Percentiles rank a stretch among this genome's conserved stretches.
phyloP scores from a whole-genome alignment of 2,329 filamentous ascomycete genomes.

The Bipolaris bicolor region DNA sequence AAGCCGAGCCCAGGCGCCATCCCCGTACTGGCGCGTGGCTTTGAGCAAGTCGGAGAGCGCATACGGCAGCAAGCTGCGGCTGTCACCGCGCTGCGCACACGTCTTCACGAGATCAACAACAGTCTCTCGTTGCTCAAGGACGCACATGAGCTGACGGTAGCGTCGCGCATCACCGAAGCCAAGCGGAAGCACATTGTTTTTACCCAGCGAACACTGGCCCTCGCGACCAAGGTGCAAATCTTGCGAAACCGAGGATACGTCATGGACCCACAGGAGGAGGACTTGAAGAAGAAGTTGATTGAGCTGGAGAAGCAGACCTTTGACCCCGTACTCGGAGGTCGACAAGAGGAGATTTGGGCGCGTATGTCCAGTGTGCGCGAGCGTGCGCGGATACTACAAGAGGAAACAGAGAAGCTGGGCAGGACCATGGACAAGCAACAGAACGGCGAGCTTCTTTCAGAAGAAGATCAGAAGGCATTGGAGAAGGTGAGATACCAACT shows the following conservation, averaged over 20 bases:
- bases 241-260: slow-evolving; percentile 82
- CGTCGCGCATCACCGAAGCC: slow-evolving; percentile 74
- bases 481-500: slow-evolving; percentile 67
- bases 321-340: slow-evolving; percentile 75
- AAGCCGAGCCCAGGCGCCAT: slow-evolving; percentile 79
- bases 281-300: slow-evolving; percentile 73
- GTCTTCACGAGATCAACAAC: slow-evolving; percentile 80
- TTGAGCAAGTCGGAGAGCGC: slow-evolving; percentile 72
- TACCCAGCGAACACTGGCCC: slow-evolving; percentile 72
- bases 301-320: slow-evolving; percentile 71
- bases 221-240: slow-evolving; percentile 81
- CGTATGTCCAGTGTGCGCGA: slow-evolving; percentile 76
- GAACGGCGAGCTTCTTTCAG: slow-evolving; percentile 61
- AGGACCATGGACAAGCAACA: slow-evolving; percentile 55
- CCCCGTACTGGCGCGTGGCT: slow-evolving; percentile 77
- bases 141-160: slow-evolving; percentile 77
- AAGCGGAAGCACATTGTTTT: slow-evolving; percentile 74
- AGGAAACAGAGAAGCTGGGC: slow-evolving; percentile 73
- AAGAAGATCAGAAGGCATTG: slow-evolving; percentile 72
- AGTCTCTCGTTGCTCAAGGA: slow-evolving; percentile 74
- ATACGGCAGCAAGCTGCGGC: slow-evolving; percentile 74
- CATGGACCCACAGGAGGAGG: slow-evolving; percentile 78
- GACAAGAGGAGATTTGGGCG: slow-evolving; percentile 86
- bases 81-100: slow-evolving; percentile 71
- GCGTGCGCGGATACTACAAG: slow-evolving; percentile 73